Evolutionary conservation across 2,329 filamentous ascomycete genomes (phyloP).

Genomic region (Cladophialophora chaetospira): DNA sequence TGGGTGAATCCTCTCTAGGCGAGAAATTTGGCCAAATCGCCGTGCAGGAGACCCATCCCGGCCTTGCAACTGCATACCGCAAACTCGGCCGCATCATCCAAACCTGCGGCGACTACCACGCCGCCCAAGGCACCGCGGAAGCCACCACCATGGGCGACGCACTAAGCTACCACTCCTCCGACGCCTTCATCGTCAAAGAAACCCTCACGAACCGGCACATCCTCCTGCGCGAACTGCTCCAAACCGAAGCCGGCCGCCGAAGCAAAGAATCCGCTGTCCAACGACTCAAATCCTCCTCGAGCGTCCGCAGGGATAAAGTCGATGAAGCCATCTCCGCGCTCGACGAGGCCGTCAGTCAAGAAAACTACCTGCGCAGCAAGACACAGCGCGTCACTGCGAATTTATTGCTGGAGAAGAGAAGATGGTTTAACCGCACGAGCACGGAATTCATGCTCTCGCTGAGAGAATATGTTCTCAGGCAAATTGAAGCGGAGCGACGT

Average conservation of each 20-base stretch:
- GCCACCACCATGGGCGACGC: constrained; percentile 93
- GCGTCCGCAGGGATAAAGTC: constrained; percentile 89
- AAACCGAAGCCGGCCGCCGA: constrained; percentile 82
- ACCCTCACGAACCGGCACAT: constrained; percentile 97
- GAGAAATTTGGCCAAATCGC: constrained; percentile 85
- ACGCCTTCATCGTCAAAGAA: constrained; percentile 97
- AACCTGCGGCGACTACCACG: constrained; percentile 90
- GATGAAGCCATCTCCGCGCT: constrained; percentile 93
- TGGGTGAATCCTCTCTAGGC: constrained; percentile 90
- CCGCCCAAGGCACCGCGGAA: constrained; percentile 93
- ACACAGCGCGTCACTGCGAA: constrained; percentile 87
- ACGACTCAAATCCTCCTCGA: constrained; percentile 81
- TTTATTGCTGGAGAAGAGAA: constrained; percentile 81
- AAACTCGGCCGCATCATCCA: constrained; percentile 95
- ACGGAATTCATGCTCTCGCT: constrained; percentile 81
- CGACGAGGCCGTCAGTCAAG: constrained; percentile 81
- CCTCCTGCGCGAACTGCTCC: constrained; percentile 85
- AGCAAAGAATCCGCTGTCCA: constrained; percentile 84
- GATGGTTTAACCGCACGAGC: constrained; percentile 86
- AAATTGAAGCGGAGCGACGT: constrained; percentile 93
- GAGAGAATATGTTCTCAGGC: constrained; percentile 87
- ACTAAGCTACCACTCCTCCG: constrained; percentile 89
- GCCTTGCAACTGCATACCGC: constrained; percentile 84
- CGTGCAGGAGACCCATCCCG: constrained; percentile 85
- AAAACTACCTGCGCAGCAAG: constrained; percentile 80